Evolutionary conservation across 495 filamentous ascomycete species (phyloP), one percentile per base, ranked within the genome.

Genomic region (Parachaetomium inaequale): DNA sequence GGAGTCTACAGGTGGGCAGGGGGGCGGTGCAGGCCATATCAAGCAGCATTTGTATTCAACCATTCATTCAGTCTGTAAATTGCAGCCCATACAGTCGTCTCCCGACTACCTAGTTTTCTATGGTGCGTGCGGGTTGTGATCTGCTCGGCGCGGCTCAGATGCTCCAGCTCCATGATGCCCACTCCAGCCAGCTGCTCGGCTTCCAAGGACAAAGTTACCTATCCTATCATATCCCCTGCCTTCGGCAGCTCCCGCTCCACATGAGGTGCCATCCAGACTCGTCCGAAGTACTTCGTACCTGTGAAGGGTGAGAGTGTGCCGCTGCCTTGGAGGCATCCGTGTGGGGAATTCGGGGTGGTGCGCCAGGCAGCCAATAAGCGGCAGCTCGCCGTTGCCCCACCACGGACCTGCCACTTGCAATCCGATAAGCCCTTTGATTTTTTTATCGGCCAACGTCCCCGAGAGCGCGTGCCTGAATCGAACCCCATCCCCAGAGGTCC

Each of bases 351-450:
- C n/a, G 7, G 7, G 17, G 19, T 11, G n/a, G 29, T 17, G 2
- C 21, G 5, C 5, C 3, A 15, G 5, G 17, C n/a, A 12, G 40
- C 61, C 53, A 57, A 52, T 63, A 7, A 23, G 10, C 3, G 23
- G 1, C 11, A 11, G 5, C 31, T 4, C 28, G 28, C 36, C 21
- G 23, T 32, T 32, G 59, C 63, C 63, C 66, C 59, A 59, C 63
- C 49, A 52, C 0, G 36, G 5, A 32, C 56, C 60, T 53, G 63
- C 66, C 66, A 60, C 59, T 28, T 40, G 47, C 55, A 58, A 58
- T 61, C 52, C 59, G 66, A 68, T 68, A 68, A 68, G 66, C 55
- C 45, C 52, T 10, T 63, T 32, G 66, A 68, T 63, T 68, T 68
- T 68, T 68, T 66, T 66, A 68, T 68, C 62, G n/a, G 43, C 0